A percentile compares a stretch with the other conserved stretches of the same genome.
Conservation (phyloP, 2,329 filamentous ascomycete species). For the Hawksworthiomyces lignivorus region DNA sequence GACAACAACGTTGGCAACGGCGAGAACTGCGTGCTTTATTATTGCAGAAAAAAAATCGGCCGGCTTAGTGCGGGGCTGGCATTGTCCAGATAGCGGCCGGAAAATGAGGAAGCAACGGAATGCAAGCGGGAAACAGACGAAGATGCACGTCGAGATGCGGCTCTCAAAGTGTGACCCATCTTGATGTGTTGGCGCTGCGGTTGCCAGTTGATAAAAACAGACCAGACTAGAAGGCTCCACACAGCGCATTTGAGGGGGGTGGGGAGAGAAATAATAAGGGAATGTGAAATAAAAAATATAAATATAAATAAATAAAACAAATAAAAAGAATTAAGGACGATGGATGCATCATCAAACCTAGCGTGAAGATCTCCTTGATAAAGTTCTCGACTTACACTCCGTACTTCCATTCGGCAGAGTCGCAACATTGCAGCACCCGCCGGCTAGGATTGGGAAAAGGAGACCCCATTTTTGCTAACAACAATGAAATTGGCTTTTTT, state of each 20-base stretch:
- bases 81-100: slow-evolving; percentile 29
- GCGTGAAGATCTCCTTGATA: slow-evolving; percentile 37
- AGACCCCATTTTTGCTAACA: no score
- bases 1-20: slow-evolving; percentile 23
- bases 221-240: slow-evolving; percentile 58
- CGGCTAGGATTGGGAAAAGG: not conserved
- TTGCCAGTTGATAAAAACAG: slow-evolving; percentile 69
- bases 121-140: slow-evolving; percentile 30
- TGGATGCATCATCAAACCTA: slow-evolving; percentile 33
- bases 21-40: slow-evolving; percentile 61
- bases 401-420: not conserved
- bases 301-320: no score
- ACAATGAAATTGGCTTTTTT: no score
- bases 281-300: no score
- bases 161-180: slow-evolving; percentile 62
- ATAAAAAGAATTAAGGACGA: slow-evolving; percentile 10
- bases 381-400: slow-evolving; percentile 11
- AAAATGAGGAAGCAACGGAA: slow-evolving; percentile 27
- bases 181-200: slow-evolving; percentile 86
- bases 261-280: slow-evolving; percentile 10
- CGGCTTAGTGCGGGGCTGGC: slow-evolving; percentile 39
- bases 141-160: slow-evolving; percentile 59
- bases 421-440: not conserved
- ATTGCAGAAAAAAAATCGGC: slow-evolving; percentile 35
- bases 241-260: slow-evolving; percentile 37